A percentile compares a stretch with the other conserved stretches of the same genome.
Evolutionary conservation across 2,329 filamentous ascomycete genomes (phyloP).

Genomic region (Monosporascus sp.): DNA sequence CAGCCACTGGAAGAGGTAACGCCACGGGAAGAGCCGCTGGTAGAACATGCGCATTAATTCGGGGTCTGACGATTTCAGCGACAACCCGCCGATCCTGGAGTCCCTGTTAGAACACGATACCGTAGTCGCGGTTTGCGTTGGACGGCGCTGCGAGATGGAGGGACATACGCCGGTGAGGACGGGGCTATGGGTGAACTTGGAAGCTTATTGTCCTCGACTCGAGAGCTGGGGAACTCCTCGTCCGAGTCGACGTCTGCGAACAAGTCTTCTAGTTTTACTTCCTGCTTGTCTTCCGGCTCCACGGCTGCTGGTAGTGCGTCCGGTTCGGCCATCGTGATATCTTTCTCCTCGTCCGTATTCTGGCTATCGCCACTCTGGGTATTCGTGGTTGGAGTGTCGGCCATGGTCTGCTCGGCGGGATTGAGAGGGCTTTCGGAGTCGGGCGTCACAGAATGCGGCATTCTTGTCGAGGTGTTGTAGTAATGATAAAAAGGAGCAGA

Average conservation of each 20-base stretch:
- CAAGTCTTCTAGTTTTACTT: conserved; percentile 53
- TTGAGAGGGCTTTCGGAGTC: conserved; percentile 23
- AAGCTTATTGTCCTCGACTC: conserved; percentile 31
- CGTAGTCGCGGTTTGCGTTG: not conserved
- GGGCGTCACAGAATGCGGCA: conserved; percentile 42
- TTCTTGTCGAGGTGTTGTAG: conserved; percentile 15
- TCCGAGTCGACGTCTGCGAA: conserved; percentile 56
- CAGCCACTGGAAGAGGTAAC: conserved; percentile 93
- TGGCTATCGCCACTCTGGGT: conserved; percentile 25
- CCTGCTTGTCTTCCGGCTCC: conserved; percentile 31
- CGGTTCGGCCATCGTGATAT: conserved; percentile 37
- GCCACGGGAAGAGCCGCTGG: conserved; percentile 90
- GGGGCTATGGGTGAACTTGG: conserved; percentile 38
- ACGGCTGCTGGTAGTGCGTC: conserved; percentile 11
- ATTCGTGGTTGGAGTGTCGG: conserved; percentile 18
- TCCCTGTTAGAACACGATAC: conserved; percentile 11
- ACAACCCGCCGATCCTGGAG: conserved; percentile 27
- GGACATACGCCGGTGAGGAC: conserved; percentile 28
- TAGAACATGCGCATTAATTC: conserved; percentile 93
- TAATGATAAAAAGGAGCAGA: too few relatives aligned
- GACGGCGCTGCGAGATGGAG: conserved; percentile 29
- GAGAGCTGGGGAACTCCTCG: conserved; percentile 54
- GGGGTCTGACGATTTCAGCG: conserved; percentile 59
- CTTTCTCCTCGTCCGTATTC: conserved; percentile 23
- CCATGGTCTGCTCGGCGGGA: conserved; percentile 31